Base-by-base conservation (phyloP, 169 alveolate species). In the Plasmodium yoelii region DNA sequence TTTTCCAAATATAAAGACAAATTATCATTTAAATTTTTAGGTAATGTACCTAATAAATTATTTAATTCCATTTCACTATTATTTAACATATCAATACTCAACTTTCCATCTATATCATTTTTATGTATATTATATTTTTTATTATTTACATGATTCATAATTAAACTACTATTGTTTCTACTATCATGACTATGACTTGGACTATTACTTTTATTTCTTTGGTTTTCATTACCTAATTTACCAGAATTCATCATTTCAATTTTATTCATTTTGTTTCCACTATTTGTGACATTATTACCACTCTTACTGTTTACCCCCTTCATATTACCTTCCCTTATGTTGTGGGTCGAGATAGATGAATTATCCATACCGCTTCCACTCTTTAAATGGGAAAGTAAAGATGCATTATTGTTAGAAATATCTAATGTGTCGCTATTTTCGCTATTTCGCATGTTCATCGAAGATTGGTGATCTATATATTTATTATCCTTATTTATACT, bases 21-120 rank as follows among this genome's bases (percentile, higher is more conserved):
- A 74, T 67, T 57, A 6, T 74, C 74, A 22, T 61, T 74, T 5
- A 74, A 42, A 53, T 67, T 74, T 34, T 74, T 74, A 4, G 56
- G 64, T 7, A 63, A 22, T 6, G 51, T 24, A 13, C 26, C 87
- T 15, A 44, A 28, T 0, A 73, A 13, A 51, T 4, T 57, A 64
- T 57, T 73, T 24, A 73, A 47, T 7, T 73, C 72, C 12, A 73
- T 10, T 42, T 57, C 87, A n/a, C 18, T 57, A 2, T 39, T 64
- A 28, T 42, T 57, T 42, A 56, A 4, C 24, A 22, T 1, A 5
- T 73, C 87, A 5, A 13, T 15, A 42, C 46, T 63, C 19, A 73
- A 46, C 47, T 47, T 73, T 26, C 5, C 53, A 12, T 39, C 53
- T 10, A 18, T 47, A 13, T 13, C 19, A 26, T 56, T 73, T 42